Evolutionary conservation across 768 basidiomycete genomes (phyloP).

Genomic region (Clavaria fumosa): DNA sequence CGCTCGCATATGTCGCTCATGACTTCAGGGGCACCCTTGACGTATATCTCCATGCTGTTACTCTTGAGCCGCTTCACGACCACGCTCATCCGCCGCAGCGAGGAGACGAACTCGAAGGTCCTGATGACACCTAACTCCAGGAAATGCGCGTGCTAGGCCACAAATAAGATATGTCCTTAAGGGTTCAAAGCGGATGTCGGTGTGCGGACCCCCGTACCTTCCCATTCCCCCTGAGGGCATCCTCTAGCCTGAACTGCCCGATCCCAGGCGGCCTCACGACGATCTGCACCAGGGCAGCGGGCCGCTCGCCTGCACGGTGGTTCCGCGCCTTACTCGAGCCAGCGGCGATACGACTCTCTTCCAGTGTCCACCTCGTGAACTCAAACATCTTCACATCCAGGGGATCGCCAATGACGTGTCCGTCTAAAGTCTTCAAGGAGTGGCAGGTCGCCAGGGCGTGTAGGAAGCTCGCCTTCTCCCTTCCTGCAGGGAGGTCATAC

Average conservation of each 20-base stretch:
- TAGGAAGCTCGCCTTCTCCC: slow-evolving; percentile 69
- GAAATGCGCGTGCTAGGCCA: slow-evolving; percentile 79
- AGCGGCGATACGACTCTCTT: slow-evolving; percentile 69
- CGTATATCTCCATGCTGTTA: slow-evolving; percentile 91
- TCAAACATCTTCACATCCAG: slow-evolving; percentile 97
- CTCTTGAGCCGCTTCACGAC: slow-evolving; percentile 92
- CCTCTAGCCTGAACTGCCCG: slow-evolving; percentile 78
- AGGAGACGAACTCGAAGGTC: slow-evolving; percentile 91
- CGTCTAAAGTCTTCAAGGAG: slow-evolving; percentile 81
- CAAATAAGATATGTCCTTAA: too few species aligned
- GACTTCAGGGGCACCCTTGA: slow-evolving; percentile 98
- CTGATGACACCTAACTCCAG: slow-evolving; percentile 92
- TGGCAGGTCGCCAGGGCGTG: slow-evolving; percentile 95
- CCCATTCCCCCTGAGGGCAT: slow-evolving; percentile 72
- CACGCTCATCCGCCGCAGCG: slow-evolving; percentile 91
- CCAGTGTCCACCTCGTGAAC: slow-evolving; percentile 90
- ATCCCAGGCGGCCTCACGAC: slow-evolving; percentile 95
- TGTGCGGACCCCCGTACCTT: slow-evolving; percentile 40
- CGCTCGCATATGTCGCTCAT: slow-evolving; percentile 91
- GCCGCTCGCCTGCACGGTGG: slow-evolving; percentile 43
- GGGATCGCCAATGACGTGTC: slow-evolving; percentile 85
- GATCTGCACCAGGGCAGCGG: slow-evolving; percentile 85
- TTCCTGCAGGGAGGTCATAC: slow-evolving; percentile 61
- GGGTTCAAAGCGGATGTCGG: too few species aligned
- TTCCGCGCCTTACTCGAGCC: slow-evolving; percentile 54